Percentiles rank a stretch among this genome's conserved stretches.
These are phyloP conservation scores for Yarrowia osloensis DNA, from an alignment of 805 yeast species.

Conservation along the genomic window DNA sequence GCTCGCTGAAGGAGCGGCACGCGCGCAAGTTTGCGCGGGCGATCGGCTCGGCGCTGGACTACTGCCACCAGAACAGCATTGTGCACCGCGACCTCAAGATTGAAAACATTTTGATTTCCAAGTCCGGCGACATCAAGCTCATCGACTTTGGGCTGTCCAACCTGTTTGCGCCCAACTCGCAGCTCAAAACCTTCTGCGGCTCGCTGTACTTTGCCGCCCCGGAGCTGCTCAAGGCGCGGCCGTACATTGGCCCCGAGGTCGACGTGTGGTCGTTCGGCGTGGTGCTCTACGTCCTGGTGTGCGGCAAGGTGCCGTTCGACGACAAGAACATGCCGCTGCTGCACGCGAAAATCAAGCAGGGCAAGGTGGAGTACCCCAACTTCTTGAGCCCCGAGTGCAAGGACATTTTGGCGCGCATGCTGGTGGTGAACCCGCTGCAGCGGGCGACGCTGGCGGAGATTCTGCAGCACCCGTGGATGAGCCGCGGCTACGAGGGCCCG, in stretches of 20 bases:
- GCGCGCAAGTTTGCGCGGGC: conserved; percentile 95
- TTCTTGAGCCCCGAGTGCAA: conserved; percentile 78
- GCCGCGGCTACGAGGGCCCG: conserved; percentile 75
- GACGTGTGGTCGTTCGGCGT: conserved; percentile 99
- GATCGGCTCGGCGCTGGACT: conserved; percentile 88
- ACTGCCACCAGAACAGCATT: conserved; percentile 89
- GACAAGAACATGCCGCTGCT: conserved; percentile 88
- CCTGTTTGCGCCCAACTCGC: conserved; percentile 66
- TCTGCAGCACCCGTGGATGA: conserved; percentile 92
- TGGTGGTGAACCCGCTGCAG: conserved; percentile 82
- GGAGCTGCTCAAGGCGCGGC: conserved; percentile 86
- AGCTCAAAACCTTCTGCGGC: conserved; percentile 94
- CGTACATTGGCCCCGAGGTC: conserved; percentile 94
- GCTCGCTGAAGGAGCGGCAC: conserved; percentile 87
- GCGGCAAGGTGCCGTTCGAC: conserved; percentile 98
- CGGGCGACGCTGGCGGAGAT: conserved; percentile 82
- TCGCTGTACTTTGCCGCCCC: conserved; percentile 98
- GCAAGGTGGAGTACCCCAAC: conserved; percentile 87
- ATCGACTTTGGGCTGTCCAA: conserved; percentile 96
- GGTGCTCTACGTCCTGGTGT: conserved; percentile 88
- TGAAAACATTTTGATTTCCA: conserved; percentile 92
- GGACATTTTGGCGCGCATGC: conserved; percentile 79
- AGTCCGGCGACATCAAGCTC: conserved; percentile 89
- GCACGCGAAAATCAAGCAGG: conserved; percentile 91
- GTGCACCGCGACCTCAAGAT: conserved; percentile 97